Evolutionary conservation across 331 rosid species (phyloP), one percentile per base, ranked within the genome.

Genomic region (Pyrus hybrid): DNA sequence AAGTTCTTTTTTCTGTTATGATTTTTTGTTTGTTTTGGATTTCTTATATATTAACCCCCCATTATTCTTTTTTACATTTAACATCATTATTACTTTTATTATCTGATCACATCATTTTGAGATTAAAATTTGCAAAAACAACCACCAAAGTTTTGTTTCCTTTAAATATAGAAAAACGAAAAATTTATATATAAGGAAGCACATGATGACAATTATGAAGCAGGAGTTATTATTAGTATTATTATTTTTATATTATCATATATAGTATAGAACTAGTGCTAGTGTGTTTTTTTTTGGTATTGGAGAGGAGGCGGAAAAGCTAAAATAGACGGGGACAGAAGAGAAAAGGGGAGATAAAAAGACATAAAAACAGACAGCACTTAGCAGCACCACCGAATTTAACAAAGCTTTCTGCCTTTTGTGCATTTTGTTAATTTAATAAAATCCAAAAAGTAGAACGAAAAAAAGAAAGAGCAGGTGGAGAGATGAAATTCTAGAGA

Each of bases 271-370:
- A 28, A 78, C 75, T 28, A 75, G 78, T 60, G 60, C 66, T 7
- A 32, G 14, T 32, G 43, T 37, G 43, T 37, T 37, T 37, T 26
- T 35, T 37, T 8, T 8, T n/a, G 11, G 10, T 9, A 21, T 7
- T 12, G 73, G 49, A 26, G 70, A 37, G 14, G 58, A 37, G 73
- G 17, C 7, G 20, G 26, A 9, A 35, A 32, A 33, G 63, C 2
- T 54, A 60, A 66, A 14, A 26, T 67, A 70, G 64, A 53, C 16
- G 56, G 37, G 63, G 25, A 7, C 66, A 75, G 66, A 73, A 77
- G 29, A 82, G 88, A 85, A 26, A 72, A 68, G 68, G 82, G 79
- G 61, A 57, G n/a, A 74, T 32, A 70, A 67, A 16, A 25, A 69
- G 7, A 18, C 10, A 18, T 32, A 41, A 77, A 29, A 29, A 22